phyloP scores from a whole-genome alignment of 2,329 filamentous ascomycete genomes.

The Arthrobotrys sphaeroides region DNA sequence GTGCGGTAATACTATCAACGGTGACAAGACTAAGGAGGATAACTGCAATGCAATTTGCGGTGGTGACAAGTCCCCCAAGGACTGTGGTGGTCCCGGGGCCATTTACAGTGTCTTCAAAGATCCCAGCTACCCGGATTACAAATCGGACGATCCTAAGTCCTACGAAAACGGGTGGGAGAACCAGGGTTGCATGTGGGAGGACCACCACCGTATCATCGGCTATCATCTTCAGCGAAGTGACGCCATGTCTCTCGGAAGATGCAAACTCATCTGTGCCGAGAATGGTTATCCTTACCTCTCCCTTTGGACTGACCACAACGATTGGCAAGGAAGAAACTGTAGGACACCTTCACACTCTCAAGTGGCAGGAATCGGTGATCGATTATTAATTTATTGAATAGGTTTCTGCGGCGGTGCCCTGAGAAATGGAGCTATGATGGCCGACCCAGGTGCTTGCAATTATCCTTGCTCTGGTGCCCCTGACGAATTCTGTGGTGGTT shows the following conservation, averaged over 20 bases:
- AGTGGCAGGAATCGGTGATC: neutral
- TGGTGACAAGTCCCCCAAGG: neutral
- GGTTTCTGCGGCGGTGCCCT: neutral
- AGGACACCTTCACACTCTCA: neutral
- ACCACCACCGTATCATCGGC: neutral
- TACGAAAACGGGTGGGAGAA: neutral
- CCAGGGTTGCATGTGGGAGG: neutral
- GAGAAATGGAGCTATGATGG: neutral
- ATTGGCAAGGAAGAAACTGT: neutral
- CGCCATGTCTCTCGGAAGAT: neutral
- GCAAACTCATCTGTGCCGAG: neutral
- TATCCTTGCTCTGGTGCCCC: neutral
- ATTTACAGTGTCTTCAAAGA: neutral
- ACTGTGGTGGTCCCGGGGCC: neutral
- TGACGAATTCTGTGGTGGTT: neutral
- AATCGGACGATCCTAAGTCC: neutral
- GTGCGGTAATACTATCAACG: neutral
- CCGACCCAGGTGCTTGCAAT: neutral
- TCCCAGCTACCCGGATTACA: neutral
- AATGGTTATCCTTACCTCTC: neutral
- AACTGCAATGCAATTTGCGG: neutral
- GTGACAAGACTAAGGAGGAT: neutral
- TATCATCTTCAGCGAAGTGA: neutral
- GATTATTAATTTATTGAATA: neutral
- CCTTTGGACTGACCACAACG: too few species aligned